Evolutionary conservation across 345 rosid species (phyloP).

Genomic region (Mallotus nudiflorus): DNA sequence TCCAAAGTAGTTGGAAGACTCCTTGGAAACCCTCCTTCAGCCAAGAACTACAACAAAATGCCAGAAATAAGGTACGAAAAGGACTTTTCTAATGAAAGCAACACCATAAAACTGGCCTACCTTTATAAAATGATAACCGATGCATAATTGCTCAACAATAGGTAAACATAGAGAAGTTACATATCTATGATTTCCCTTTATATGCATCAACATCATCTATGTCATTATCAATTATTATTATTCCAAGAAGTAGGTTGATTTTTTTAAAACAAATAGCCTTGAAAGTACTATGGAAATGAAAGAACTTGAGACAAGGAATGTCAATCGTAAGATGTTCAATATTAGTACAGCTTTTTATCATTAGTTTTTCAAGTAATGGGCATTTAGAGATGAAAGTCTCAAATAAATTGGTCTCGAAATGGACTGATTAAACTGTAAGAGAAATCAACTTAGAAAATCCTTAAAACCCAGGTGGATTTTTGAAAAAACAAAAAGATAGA

Average conservation of each 20-base stretch:
- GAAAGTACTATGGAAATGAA: neutral
- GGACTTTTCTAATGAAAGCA: neutral
- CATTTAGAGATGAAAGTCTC: neutral
- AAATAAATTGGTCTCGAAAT: neutral
- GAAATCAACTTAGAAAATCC: neutral
- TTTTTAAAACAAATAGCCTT: neutral
- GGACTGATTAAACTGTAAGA: neutral
- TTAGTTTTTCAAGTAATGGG: neutral
- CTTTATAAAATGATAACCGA: neutral
- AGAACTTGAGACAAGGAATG: neutral
- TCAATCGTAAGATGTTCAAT: neutral
- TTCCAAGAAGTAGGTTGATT: neutral
- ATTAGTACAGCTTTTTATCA: neutral
- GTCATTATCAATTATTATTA: no score
- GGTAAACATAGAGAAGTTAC: neutral
- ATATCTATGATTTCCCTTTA: no score
- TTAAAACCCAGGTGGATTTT: neutral
- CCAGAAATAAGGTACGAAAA: no score
- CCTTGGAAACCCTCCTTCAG: no score
- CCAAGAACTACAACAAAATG: no score
- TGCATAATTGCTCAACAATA: neutral
- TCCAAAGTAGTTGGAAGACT: no score
- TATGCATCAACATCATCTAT: no score
- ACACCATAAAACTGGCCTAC: neutral
- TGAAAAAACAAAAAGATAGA: no score